Base-by-base conservation (phyloP, 2,329 filamentous ascomycete genomes). In the Meredithiella fracta region DNA sequence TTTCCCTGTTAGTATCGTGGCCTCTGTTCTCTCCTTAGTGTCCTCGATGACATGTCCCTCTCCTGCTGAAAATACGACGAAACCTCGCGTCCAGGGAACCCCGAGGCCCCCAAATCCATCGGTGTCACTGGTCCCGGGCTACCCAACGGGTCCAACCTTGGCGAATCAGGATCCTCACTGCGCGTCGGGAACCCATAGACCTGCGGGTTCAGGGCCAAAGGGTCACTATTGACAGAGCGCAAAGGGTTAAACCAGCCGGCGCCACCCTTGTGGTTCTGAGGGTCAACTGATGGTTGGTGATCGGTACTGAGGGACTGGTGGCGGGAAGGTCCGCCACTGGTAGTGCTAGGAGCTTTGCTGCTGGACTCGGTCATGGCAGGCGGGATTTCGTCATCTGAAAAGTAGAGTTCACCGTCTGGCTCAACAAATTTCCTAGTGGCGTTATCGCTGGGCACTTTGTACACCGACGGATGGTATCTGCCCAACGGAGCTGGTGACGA, bases 381-480 rank as follows among this genome's bases (percentile, higher is more conserved):
- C 14, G 53, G 25, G 17, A 37, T 11, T 6, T 58, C 47, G 26
- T 58, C 57, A 22, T 58, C 57, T n/a, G 57, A 58, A 31, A 53
- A 55, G 9, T 55, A 53, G 3, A 51, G 37, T 8, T 51, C 50
- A 22, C 11, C 23, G 25, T 53, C 31, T 15, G 53, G 31, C 26
- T 20, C 26, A n/a, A 51, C 11, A 11, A 42, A 34, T 40, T 25
- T 14, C 31, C 17, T 31, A 17, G 22, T 8, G 38, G 11, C 14
- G 20, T 9, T 47, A 42, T 37, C 57, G 49, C 29, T 42, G 23
- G 52, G 52, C 69, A 64, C 26, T 60, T 79, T 75, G 61, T 79
- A 82, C 65, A 81, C 81, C 25, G 76, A 74, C 0, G 79, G 79
- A 58, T 82, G 80, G 62, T 82, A 82, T 65, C 81, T 82, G 23